Percentiles rank a stretch among this genome's conserved stretches.
Evolutionary conservation across 495 filamentous ascomycete genomes (phyloP).

Genomic region (Hypoxylon crocopeplum): DNA sequence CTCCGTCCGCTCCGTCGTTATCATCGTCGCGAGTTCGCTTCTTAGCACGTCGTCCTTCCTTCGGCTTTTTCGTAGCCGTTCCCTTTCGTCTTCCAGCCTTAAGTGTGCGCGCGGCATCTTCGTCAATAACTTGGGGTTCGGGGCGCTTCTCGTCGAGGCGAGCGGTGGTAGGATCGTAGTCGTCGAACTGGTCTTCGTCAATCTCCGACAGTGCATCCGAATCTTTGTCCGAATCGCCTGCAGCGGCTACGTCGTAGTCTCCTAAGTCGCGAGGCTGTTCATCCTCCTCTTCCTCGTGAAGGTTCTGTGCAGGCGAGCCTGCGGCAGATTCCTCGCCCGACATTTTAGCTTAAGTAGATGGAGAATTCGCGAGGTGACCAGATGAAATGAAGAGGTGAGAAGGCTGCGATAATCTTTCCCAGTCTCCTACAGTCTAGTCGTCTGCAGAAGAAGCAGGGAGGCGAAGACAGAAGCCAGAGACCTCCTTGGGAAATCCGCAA

Average conservation of each 20-base stretch:
- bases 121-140: constrained; percentile 73
- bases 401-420: not conserved
- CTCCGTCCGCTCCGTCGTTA: constrained; percentile 63
- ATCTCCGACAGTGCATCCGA: constrained; percentile 89
- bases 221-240: constrained; percentile 73
- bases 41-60: constrained; percentile 81
- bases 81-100: constrained; percentile 82
- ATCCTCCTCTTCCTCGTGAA: constrained; percentile 46
- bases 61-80: constrained; percentile 69
- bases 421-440: not conserved
- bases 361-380: constrained; percentile 5
- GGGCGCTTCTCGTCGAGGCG: constrained; percentile 79
- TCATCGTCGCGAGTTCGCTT: constrained; percentile 63
- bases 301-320: constrained; percentile 37
- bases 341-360: constrained; percentile 42
- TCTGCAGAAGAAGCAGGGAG: constrained; percentile 9
- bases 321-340: constrained; percentile 49
- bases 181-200: constrained; percentile 90
- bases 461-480: too few relatives aligned
- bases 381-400: not conserved
- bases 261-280: constrained; percentile 42
- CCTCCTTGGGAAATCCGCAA: too few relatives aligned
- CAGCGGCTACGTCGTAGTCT: constrained; percentile 47
- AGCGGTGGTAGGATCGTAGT: constrained; percentile 83
- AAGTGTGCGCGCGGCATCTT: constrained; percentile 77